Evolutionary conservation across 2,329 filamentous ascomycete species (phyloP), one percentile per base, ranked within the genome.

Genomic region (Alternaria panax): DNA sequence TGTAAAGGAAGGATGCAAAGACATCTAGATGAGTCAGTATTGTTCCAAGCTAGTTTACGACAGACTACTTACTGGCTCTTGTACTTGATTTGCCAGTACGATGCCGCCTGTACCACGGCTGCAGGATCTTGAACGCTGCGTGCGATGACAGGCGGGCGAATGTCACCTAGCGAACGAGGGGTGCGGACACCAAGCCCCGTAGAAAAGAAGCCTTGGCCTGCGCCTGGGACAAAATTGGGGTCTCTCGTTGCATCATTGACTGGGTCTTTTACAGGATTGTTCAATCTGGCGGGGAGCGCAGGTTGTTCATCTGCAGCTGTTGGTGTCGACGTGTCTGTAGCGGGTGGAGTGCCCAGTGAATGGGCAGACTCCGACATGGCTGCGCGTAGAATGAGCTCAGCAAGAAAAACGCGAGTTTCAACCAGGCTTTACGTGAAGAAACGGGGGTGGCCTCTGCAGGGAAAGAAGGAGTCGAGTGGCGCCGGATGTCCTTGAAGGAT

Each of bases 121-220:
- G 54, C 24, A 3, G 64, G 8, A 60, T 32, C 28, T n/a, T 54
- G 62, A 55, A 69, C 51, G 59, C 69, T 69, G n/a, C 67, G 68
- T 34, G 64, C 70, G 46, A 76, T 63, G 43, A 75, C 64, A 4
- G 70, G 67, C 7, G 65, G 42, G n/a, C 55, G 53, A 22, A 63
- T 62, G 18, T 66, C 63, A 18, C 63, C 54, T 22, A 60, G 41
- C 16, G 51, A 46, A 42, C 69, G 70, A n/a, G 54, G 59, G 24
- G 65, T 52, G 45, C 60, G 65, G 16, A 47, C 57, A 42, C 74
- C 65, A 28, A 71, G 60, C 40, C 68, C 62, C 11, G 74, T 78
- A 25, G 74, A 76, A 66, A 76, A 75, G 55, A 74, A 60, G 25
- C 71, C 71, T 28, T 52, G 51, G 16, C 64, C 59, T 25, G 24